Evolutionary conservation across 2,329 filamentous ascomycete species (phyloP).

Genomic region (Parascedosporium putredinis): DNA sequence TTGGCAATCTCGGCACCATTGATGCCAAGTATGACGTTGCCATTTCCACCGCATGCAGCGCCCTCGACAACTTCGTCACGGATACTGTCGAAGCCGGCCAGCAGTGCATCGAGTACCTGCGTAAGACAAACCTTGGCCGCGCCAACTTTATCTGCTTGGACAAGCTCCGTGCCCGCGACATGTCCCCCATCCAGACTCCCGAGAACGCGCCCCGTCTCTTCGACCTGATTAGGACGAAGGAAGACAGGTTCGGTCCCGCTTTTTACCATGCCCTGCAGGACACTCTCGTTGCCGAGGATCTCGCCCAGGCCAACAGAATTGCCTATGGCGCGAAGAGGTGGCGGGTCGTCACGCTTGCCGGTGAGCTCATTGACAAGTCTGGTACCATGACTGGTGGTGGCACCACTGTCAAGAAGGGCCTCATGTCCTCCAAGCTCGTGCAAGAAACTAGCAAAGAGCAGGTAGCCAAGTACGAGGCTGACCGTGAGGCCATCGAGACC

Average conservation of each 20-base stretch:
- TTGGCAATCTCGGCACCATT: conserved; percentile 89
- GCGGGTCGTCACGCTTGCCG: conserved; percentile 91
- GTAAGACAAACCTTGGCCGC: conserved; percentile 93
- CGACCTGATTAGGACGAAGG: conserved; percentile 81
- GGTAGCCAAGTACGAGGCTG: conserved; percentile 74
- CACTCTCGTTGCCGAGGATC: conserved; percentile 82
- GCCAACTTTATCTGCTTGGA: conserved; percentile 96
- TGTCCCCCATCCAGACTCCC: conserved; percentile 74
- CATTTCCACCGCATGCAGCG: conserved; percentile 91
- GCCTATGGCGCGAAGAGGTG: conserved; percentile 89
- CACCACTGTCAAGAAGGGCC: conserved; percentile 75
- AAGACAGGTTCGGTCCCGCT: conserved; percentile 75
- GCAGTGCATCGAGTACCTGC: conserved; percentile 93
- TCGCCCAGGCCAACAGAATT: conserved; percentile 94
- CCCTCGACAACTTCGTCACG: conserved; percentile 91
- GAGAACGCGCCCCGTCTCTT: conserved; percentile 89
- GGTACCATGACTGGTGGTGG: conserved; percentile 99
- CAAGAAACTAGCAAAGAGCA: conserved; percentile 80
- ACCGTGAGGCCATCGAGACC: conserved; percentile 75
- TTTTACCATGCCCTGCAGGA: conserved; percentile 96
- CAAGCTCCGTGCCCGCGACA: conserved; percentile 67
- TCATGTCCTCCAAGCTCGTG: conserved; percentile 95
- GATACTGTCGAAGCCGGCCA: conserved; percentile 93
- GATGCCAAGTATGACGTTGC: conserved; percentile 91
- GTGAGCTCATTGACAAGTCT: conserved; percentile 93